These are phyloP conservation scores for Neurospora crassa DNA, from an alignment of 2,329 filamentous ascomycete genomes.

Conservation along the genomic window DNA sequence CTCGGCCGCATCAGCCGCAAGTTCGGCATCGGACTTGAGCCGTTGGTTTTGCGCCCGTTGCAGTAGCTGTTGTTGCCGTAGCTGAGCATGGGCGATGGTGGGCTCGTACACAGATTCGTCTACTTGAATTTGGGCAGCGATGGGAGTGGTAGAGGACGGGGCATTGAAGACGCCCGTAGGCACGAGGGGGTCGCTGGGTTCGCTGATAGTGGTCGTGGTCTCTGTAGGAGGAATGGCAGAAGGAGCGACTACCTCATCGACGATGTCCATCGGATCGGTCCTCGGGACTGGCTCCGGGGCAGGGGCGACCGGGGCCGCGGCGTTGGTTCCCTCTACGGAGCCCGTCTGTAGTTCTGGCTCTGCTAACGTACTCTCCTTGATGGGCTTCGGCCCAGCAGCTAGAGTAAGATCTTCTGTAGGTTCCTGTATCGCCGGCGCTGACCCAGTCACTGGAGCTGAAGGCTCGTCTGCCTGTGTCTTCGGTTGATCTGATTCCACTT, in stretches of 20 bases:
- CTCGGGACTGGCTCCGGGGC: not conserved
- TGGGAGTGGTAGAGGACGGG: conserved; percentile 63
- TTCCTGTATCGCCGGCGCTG: conserved; percentile 8
- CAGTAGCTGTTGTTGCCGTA: conserved; percentile 60
- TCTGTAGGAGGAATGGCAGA: not conserved
- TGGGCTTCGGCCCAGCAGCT: not conserved
- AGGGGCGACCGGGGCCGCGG: not conserved
- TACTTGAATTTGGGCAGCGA: conserved; percentile 57
- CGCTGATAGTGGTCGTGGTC: not conserved
- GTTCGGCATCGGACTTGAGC: conserved; percentile 72
- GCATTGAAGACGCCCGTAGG: conserved; percentile 69
- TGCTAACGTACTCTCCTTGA: not conserved
- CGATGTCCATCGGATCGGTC: conserved; percentile 8
- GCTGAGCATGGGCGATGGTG: conserved; percentile 65
- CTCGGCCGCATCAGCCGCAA: conserved; percentile 58
- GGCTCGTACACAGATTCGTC: conserved; percentile 69
- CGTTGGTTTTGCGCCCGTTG: conserved; percentile 60
- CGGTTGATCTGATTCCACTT: conserved; percentile 26
- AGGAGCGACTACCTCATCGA: conserved; percentile 6
- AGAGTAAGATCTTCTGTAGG: not conserved
- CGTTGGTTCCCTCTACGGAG: not conserved
- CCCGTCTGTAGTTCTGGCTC: not conserved
- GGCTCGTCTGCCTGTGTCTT: conserved; percentile 7
- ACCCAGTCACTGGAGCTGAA: conserved; percentile 3
- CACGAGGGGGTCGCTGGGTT: conserved; percentile 24